A percentile compares a stretch with the other conserved stretches of the same genome.
Evolutionary conservation across 305 asterid species (phyloP).

Genomic region (Solanum aculeatissimum): DNA sequence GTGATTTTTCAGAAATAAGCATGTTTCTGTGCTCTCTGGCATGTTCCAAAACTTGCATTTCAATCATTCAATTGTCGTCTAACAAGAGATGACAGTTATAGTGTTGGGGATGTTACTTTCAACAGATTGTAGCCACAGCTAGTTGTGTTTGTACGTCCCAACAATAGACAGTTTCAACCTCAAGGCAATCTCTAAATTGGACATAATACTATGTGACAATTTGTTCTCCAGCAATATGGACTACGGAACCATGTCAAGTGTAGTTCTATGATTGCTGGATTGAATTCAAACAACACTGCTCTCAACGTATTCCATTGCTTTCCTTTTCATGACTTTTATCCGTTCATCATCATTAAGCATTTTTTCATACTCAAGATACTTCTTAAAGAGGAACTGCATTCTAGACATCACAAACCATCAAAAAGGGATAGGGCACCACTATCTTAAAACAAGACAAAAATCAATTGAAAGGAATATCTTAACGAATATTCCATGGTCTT

Average conservation of each 20-base stretch:
- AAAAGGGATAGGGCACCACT: neutral
- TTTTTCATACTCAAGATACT: conserved; percentile 65
- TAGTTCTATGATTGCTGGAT: neutral
- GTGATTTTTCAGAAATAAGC: neutral
- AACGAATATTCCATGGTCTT: neutral
- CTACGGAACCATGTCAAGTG: neutral
- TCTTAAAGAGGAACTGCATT: conserved; percentile 69
- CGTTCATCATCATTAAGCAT: conserved; percentile 54
- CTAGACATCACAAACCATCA: neutral
- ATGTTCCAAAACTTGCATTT: neutral
- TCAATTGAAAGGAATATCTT: neutral
- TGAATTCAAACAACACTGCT: conserved; percentile 1
- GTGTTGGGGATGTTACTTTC: neutral
- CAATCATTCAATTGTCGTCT: neutral
- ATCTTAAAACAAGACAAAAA: neutral
- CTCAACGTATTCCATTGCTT: conserved; percentile 76
- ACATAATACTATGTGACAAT: neutral
- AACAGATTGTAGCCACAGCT: neutral
- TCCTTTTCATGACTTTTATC: conserved; percentile 47
- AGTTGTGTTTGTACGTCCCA: neutral
- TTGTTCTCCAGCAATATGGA: neutral
- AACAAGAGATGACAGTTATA: neutral
- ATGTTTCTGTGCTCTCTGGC: neutral
- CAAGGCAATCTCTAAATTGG: neutral
- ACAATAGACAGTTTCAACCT: neutral